A percentile compares a stretch with the other conserved stretches of the same genome.
These are phyloP conservation scores for Carpinus viminea DNA, from an alignment of 306 rosid species.

Conservation along the genomic window DNA sequence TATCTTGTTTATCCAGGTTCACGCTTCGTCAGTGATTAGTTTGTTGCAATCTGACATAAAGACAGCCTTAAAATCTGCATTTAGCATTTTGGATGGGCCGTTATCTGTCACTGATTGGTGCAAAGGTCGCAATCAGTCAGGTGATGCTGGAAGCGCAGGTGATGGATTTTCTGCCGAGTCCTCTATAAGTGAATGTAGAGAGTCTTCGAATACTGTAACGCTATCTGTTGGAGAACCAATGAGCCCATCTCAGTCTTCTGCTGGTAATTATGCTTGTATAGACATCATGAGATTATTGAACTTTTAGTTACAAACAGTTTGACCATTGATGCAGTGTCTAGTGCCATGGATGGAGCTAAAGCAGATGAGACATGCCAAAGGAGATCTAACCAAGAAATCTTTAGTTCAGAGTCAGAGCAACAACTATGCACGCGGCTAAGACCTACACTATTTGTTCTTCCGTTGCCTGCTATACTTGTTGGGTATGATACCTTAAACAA, in stretches of 20 bases:
- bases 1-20: constrained; percentile 60
- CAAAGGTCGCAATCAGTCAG: constrained; percentile 80
- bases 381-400: constrained; percentile 76
- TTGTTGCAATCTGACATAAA: constrained; percentile 94
- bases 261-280: constrained; percentile 35
- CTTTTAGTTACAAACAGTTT: constrained; percentile 31
- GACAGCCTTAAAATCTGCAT: constrained; percentile 92
- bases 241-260: constrained; percentile 87
- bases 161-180: constrained; percentile 90
- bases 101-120: constrained; percentile 91
- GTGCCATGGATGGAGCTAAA: constrained; percentile 65
- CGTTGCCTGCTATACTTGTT: constrained; percentile 90
- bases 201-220: constrained; percentile 52
- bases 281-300: constrained; percentile 19
- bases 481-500: constrained; percentile 60
- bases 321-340: constrained; percentile 42
- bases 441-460: constrained; percentile 78
- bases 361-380: constrained; percentile 78
- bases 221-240: constrained; percentile 62
- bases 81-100: constrained; percentile 85
- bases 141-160: constrained; percentile 59
- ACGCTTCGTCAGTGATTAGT: constrained; percentile 77
- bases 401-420: constrained; percentile 73
- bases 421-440: constrained; percentile 61
- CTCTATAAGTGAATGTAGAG: constrained; percentile 77